Percentiles rank a stretch among this genome's conserved stretches.
Evolutionary conservation across 1,284 basidiomycete genomes (phyloP).

Genomic region (Ganoderma meredithae): DNA sequence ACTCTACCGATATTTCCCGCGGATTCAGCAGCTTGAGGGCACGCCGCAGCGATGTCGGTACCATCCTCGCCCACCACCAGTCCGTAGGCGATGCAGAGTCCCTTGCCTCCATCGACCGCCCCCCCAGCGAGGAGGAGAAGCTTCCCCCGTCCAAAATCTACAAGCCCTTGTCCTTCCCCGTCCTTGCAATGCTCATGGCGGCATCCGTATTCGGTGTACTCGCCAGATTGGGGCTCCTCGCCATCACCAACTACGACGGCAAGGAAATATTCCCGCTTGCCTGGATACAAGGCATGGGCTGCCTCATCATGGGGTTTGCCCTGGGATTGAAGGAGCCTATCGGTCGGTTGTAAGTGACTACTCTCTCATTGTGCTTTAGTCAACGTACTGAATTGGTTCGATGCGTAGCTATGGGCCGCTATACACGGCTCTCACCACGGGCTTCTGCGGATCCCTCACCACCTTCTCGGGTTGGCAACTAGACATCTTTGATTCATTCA

Average conservation of each 20-base stretch:
- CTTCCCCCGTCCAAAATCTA: constrained; percentile 56
- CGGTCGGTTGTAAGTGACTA: constrained; percentile 69
- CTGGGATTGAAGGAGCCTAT: constrained; percentile 76
- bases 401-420: constrained; percentile 80
- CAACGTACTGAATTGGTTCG: background rate
- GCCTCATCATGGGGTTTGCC: constrained; percentile 89
- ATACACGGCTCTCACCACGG: constrained; percentile 91
- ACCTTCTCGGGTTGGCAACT: constrained; percentile 97
- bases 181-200: constrained; percentile 77
- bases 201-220: constrained; percentile 83
- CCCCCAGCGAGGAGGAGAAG: constrained; percentile 53
- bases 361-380: background rate
- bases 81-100: constrained; percentile 48
- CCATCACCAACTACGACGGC: constrained; percentile 78
- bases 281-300: constrained; percentile 91
- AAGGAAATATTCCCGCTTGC: constrained; percentile 83
- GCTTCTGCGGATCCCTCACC: constrained; percentile 95
- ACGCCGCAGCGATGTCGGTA: constrained; percentile 41
- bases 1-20: background rate
- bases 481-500: constrained; percentile 88
- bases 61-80: constrained; percentile 45
- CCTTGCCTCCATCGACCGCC: constrained; percentile 59
- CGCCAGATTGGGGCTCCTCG: constrained; percentile 76
- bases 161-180: constrained; percentile 65
- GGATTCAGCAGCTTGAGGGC: constrained; percentile 2